phyloP scores from a whole-genome alignment of 73 alveolate species.

The Tetrahymena borealis region DNA sequence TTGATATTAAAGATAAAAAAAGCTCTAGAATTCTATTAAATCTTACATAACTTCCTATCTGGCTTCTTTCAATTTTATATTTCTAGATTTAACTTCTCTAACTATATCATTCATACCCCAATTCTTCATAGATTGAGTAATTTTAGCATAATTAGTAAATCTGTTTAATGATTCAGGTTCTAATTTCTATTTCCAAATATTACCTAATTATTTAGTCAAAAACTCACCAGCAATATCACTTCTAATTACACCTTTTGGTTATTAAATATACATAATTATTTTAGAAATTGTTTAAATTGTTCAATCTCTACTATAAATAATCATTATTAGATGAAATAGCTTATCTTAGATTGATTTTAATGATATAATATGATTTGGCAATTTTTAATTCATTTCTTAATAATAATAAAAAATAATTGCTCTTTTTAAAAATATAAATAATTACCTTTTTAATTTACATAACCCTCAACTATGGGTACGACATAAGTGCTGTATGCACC shows the following conservation, averaged over 20 bases:
- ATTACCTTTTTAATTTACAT: conserved; percentile 37
- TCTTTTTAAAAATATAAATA: not conserved
- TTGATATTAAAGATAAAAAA: not conserved
- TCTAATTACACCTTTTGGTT: conserved; percentile 6
- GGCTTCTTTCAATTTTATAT: conserved; percentile 6
- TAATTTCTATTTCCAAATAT: conserved; percentile 1
- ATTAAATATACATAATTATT: no score
- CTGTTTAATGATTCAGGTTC: conserved; percentile 5
- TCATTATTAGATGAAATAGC: no score
- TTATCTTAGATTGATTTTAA: no score
- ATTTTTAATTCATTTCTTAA: no score
- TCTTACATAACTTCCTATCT: not conserved
- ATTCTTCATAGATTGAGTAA: conserved; percentile 14
- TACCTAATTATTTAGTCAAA: conserved; percentile 2
- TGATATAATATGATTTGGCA: no score
- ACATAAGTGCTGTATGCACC: conserved; percentile 34
- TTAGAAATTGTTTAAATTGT: no score
- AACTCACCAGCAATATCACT: conserved; percentile 35
- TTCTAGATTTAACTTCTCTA: conserved; percentile 16
- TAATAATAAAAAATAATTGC: no score
- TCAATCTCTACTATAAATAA: no score
- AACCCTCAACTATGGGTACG: conserved; percentile 35
- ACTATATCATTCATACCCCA: conserved; percentile 30
- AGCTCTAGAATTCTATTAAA: not conserved
- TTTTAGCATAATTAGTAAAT: conserved; percentile 11